Percentiles rank a stretch among this genome's conserved stretches.
Conservation (phyloP, 257 asterid species). For the Solanum virginianum region DNA sequence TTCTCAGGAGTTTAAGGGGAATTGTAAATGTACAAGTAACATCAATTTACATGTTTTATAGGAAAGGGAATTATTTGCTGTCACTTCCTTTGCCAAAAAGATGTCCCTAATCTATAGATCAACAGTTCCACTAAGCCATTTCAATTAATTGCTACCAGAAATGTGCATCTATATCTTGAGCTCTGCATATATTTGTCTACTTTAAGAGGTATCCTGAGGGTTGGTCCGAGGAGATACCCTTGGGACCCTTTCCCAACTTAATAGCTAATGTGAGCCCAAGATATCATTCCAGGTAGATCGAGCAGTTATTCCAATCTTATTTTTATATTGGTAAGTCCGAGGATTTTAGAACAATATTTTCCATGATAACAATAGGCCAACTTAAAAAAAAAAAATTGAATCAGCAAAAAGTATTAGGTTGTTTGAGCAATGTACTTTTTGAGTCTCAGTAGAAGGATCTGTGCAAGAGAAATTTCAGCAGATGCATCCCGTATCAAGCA, state of each 20-base stretch:
- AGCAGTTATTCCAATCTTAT: too few relatives aligned
- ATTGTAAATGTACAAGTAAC: background rate
- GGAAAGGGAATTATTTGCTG: background rate
- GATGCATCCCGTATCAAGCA: background rate
- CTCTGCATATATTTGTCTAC: background rate
- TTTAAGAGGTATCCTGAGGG: background rate
- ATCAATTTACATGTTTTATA: background rate
- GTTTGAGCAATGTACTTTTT: background rate
- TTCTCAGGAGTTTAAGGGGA: background rate
- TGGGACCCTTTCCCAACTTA: too few relatives aligned
- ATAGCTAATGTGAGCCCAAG: too few relatives aligned
- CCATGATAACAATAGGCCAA: background rate
- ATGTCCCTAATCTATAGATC: background rate
- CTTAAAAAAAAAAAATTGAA: background rate
- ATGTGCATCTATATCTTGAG: background rate
- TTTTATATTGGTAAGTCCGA: too few relatives aligned
- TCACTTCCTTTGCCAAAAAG: background rate
- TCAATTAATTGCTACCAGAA: background rate
- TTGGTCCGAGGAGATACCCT: too few relatives aligned
- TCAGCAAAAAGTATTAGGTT: background rate
- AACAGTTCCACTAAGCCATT: background rate
- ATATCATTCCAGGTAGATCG: too few relatives aligned
- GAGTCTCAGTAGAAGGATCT: background rate
- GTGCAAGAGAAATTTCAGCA: background rate
- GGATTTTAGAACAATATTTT: background rate